These are phyloP conservation scores for Colletotrichum sp. DNA, from an alignment of 2,329 filamentous ascomycete genomes.

Conservation along the genomic window DNA sequence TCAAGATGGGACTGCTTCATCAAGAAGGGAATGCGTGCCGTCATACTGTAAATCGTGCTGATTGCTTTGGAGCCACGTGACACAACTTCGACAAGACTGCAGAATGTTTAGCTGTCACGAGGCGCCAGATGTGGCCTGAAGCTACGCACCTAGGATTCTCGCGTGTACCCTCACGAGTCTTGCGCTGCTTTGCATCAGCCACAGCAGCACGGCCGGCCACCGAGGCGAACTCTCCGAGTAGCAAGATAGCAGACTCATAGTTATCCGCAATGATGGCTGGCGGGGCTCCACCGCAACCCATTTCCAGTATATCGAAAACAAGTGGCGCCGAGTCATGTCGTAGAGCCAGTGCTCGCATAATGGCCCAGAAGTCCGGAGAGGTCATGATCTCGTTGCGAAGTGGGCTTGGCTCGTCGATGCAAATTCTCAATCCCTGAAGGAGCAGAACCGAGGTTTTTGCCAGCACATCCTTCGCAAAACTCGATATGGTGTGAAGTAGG, in stretches of 20 bases:
- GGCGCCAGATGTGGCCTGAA: slow-evolving; percentile 29
- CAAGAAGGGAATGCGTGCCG: slow-evolving; percentile 78
- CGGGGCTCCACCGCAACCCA: slow-evolving; percentile 73
- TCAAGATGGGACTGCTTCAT: slow-evolving; percentile 95
- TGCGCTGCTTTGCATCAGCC: slow-evolving; percentile 54
- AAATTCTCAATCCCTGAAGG: slow-evolving; percentile 78
- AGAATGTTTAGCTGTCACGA: slow-evolving; percentile 35
- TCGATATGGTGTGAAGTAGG: slow-evolving; percentile 88
- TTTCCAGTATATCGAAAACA: slow-evolving; percentile 88
- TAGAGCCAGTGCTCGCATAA: slow-evolving; percentile 76
- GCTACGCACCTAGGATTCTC: slow-evolving; percentile 58
- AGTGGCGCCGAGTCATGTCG: slow-evolving; percentile 73
- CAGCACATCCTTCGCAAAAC: slow-evolving; percentile 78
- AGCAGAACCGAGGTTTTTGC: slow-evolving; percentile 78
- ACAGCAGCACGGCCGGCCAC: slow-evolving; percentile 76
- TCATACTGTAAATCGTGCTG: slow-evolving; percentile 81
- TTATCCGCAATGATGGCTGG: slow-evolving; percentile 93
- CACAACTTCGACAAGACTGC: slow-evolving; percentile 63
- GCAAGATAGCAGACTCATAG: slow-evolving; percentile 83
- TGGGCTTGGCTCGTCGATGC: slow-evolving; percentile 77
- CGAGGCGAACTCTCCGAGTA: slow-evolving; percentile 90
- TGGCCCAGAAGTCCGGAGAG: slow-evolving; percentile 96
- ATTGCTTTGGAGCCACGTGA: slow-evolving; percentile 81
- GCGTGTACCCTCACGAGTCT: slow-evolving; percentile 49
- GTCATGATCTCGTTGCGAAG: slow-evolving; percentile 92